These are phyloP conservation scores for Cordyceps tenuipes DNA, from an alignment of 2,329 filamentous ascomycete species.

Conservation along the genomic window DNA sequence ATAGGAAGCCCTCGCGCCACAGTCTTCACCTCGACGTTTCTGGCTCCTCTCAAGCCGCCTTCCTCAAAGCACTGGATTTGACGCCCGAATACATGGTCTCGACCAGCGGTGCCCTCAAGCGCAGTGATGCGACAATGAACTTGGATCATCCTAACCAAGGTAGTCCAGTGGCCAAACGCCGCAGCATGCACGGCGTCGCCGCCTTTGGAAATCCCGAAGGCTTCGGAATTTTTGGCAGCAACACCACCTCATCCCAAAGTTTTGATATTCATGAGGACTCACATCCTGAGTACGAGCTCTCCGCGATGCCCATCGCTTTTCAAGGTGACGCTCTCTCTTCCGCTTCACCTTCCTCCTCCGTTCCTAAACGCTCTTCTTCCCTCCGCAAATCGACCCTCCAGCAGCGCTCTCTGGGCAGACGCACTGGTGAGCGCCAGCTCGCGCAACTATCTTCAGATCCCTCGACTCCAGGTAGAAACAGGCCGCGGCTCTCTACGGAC, in stretches of 20 bases:
- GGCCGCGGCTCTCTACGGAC: conserved; percentile 71
- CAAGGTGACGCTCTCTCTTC: conserved; percentile 31
- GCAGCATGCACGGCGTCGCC: conserved; percentile 74
- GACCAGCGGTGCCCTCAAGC: conserved; percentile 74
- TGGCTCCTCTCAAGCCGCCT: conserved; percentile 41
- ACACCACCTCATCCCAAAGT: conserved; percentile 30
- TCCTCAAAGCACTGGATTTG: conserved; percentile 43
- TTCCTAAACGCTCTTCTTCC: conserved; percentile 65
- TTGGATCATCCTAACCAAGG: conserved; percentile 69
- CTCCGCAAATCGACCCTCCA: conserved; percentile 81
- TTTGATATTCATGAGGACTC: conserved; percentile 47
- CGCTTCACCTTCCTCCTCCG: conserved; percentile 36
- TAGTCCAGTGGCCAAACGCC: conserved; percentile 83
- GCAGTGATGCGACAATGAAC: conserved; percentile 84
- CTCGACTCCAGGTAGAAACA: conserved; percentile 50
- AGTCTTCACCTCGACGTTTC: conserved; percentile 51
- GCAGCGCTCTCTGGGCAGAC: conserved; percentile 62
- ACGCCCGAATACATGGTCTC: conserved; percentile 27
- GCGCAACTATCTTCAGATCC: conserved; percentile 45
- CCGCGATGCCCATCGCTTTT: conserved; percentile 22
- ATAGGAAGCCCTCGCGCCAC: conserved; percentile 40
- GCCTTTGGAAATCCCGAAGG: conserved; percentile 46
- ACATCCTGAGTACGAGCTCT: conserved; percentile 45
- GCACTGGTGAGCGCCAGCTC: conserved; percentile 48
- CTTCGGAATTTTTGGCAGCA: conserved; percentile 70